Conservation (phyloP, 2,329 filamentous ascomycete genomes). For the Kalaharituber pfeilii region DNA sequence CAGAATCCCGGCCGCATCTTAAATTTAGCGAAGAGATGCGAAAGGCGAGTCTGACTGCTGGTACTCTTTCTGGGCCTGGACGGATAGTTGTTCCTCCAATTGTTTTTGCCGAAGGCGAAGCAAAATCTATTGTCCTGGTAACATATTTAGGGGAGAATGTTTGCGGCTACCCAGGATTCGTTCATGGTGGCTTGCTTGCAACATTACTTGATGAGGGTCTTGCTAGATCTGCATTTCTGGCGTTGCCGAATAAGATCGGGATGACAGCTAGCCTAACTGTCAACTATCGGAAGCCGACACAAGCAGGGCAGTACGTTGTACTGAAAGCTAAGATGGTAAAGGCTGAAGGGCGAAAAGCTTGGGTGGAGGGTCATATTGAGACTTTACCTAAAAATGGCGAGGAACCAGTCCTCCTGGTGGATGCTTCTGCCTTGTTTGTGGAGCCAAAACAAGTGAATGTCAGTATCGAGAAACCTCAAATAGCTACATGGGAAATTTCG, state of each 20-base stretch:
- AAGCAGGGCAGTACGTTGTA: constrained; percentile 58
- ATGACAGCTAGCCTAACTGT: constrained; percentile 72
- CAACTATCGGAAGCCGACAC: constrained; percentile 67
- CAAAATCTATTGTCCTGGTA: constrained; percentile 53
- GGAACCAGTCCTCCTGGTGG: constrained; percentile 51
- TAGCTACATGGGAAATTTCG: constrained; percentile 8
- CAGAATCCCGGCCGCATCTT: constrained; percentile 68
- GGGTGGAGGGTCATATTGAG: constrained; percentile 78
- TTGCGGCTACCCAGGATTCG: constrained; percentile 76
- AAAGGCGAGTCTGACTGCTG: constrained; percentile 61
- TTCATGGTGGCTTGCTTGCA: constrained; percentile 82
- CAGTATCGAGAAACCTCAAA: constrained; percentile 24
- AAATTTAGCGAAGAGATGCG: constrained; percentile 60
- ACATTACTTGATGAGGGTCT: constrained; percentile 84
- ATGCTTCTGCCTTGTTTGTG: constrained; percentile 74
- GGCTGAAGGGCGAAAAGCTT: constrained; percentile 84
- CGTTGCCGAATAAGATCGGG: constrained; percentile 67
- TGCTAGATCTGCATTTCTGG: constrained; percentile 72
- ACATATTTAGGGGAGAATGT: constrained; percentile 61
- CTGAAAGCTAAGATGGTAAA: constrained; percentile 62
- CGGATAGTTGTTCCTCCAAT: constrained; percentile 68
- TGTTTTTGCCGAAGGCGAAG: constrained; percentile 53
- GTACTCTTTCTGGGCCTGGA: constrained; percentile 51
- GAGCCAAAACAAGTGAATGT: constrained; percentile 70
- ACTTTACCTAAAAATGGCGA: constrained; percentile 49